phyloP scores from a whole-genome alignment of 2,329 filamentous ascomycete species.

The Didymosphaeria variabile region DNA sequence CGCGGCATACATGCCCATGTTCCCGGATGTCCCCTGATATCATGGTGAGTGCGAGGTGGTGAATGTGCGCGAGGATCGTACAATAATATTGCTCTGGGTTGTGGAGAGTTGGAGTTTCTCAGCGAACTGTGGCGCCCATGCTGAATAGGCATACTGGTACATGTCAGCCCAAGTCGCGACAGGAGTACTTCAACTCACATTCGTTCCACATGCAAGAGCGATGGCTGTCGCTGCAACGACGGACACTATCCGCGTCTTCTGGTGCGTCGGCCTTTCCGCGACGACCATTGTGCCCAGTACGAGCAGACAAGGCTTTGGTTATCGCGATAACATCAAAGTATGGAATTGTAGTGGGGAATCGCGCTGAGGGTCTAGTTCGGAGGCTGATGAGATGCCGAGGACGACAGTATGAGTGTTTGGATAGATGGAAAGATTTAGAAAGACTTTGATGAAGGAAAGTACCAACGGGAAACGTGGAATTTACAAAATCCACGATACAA shows the following conservation, averaged over 20 bases:
- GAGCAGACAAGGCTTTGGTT: constrained; percentile 25
- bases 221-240: constrained; percentile 86
- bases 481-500: background rate
- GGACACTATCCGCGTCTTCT: constrained; percentile 77
- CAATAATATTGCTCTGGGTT: constrained; percentile 93
- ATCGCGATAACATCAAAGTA: constrained; percentile 29
- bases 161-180: constrained; percentile 33
- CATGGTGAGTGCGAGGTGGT: constrained; percentile 18
- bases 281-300: constrained; percentile 33
- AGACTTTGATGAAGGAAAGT: background rate
- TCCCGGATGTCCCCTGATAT: constrained; percentile 69
- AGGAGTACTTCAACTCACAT: constrained; percentile 65
- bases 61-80: constrained; percentile 51
- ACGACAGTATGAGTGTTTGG: background rate
- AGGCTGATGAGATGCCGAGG: constrained; percentile 9
- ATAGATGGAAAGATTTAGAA: background rate
- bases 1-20: constrained; percentile 91
- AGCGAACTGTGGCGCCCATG: constrained; percentile 96
- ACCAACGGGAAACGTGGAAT: background rate
- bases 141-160: constrained; percentile 91
- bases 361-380: constrained; percentile 13
- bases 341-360: constrained; percentile 18
- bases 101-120: constrained; percentile 85
- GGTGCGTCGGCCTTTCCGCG: constrained; percentile 52
- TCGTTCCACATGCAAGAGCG: constrained; percentile 89